Evolutionary conservation across 495 filamentous ascomycete species (phyloP).

Genomic region (Glutinoglossum americanum): DNA sequence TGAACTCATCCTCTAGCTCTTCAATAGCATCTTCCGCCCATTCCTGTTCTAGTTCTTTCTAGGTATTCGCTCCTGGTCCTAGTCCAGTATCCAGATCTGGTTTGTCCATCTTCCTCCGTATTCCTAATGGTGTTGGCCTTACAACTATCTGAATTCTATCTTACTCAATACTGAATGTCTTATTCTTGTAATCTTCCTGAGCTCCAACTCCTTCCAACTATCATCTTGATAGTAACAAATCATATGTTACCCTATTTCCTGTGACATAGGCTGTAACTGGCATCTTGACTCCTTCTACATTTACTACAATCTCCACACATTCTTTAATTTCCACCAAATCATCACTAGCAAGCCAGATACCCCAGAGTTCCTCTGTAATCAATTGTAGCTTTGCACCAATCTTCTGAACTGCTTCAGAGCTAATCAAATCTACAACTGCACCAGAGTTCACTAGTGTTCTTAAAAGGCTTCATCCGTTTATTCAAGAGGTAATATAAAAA

Average conservation of each 20-base stretch:
- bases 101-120: neutral
- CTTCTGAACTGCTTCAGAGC: neutral
- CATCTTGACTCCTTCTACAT: neutral
- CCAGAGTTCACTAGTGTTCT: neutral
- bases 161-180: neutral
- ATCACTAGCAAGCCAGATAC: neutral
- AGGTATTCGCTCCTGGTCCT: neutral
- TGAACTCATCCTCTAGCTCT: neutral
- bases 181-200: neutral
- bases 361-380: neutral
- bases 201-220: neutral
- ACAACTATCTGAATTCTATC: neutral
- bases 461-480: neutral
- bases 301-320: neutral
- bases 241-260: neutral
- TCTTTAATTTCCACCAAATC: neutral
- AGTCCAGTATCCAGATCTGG: neutral
- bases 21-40: neutral
- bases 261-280: neutral
- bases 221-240: neutral
- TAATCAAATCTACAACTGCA: neutral
- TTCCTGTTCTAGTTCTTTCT: neutral
- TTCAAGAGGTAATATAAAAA: neutral
- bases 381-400: neutral
- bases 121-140: neutral